Evolutionary conservation across 2,329 filamentous ascomycete genomes (phyloP).

Genomic region (Fusarium mundagurra): DNA sequence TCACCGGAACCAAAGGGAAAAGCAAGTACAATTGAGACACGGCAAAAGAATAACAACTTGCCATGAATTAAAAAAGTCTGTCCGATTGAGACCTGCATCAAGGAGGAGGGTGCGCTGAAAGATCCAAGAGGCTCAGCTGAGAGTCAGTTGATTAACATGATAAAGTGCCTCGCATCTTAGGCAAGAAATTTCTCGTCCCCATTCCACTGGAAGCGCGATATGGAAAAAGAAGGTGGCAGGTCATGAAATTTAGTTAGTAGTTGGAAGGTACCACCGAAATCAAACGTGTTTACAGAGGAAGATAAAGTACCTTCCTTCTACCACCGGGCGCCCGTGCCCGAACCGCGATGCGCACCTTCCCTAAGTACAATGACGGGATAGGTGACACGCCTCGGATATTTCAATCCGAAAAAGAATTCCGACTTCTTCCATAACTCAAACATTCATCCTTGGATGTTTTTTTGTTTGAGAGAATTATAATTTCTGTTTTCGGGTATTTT

Average conservation of each 20-base stretch:
- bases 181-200: not conserved
- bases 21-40: not conserved
- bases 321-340: not conserved
- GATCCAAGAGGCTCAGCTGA: not conserved
- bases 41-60: not conserved
- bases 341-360: not conserved
- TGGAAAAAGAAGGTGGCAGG: slow-evolving; percentile 1
- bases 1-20: not conserved
- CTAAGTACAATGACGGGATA: not conserved
- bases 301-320: not conserved
- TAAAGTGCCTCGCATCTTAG: not conserved
- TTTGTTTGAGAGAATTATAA: not conserved
- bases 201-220: slow-evolving; percentile 4
- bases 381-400: not conserved
- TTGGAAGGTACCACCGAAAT: slow-evolving; percentile 16
- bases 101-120: not conserved
- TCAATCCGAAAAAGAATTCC: not conserved
- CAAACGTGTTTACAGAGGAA: slow-evolving; percentile 20
- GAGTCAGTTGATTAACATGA: not conserved
- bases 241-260: not conserved
- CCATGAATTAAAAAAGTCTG: not conserved
- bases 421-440: not conserved
- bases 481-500: not conserved
- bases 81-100: not conserved
- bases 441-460: not conserved